Conservation (phyloP, 1,284 basidiomycete genomes). For the Austroboletus niveus region DNA sequence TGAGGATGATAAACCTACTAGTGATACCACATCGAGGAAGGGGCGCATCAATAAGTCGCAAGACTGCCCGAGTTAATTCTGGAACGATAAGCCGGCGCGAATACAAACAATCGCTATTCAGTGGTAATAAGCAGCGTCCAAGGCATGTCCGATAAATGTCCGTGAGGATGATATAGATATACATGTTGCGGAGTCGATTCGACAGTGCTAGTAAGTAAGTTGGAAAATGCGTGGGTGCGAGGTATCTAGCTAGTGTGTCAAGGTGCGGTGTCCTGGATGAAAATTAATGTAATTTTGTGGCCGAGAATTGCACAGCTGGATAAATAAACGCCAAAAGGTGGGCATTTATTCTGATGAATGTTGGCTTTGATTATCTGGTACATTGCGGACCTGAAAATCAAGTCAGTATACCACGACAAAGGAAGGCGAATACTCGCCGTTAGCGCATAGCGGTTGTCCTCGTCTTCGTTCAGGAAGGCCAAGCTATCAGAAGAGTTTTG, state of each 20-base stretch:
- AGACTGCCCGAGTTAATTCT: constrained; percentile 6
- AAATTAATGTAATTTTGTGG: constrained; percentile 5
- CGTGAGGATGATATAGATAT: constrained; percentile 14
- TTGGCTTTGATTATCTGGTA: constrained; percentile 42
- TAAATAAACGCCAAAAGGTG: constrained; percentile 8
- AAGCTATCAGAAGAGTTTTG: constrained; percentile 36
- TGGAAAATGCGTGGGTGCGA: constrained; percentile 5
- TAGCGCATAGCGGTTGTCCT: constrained; percentile 57
- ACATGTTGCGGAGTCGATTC: constrained; percentile 9
- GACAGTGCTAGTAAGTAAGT: constrained; percentile 10
- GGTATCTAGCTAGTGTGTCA: constrained; percentile 20
- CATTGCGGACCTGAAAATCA: constrained; percentile 45
- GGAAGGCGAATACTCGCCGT: constrained; percentile 40
- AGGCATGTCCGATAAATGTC: constrained; percentile 6
- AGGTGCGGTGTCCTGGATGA: constrained; percentile 4
- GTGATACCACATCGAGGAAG: neutral
- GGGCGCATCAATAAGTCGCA: neutral
- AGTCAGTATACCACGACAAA: constrained; percentile 10
- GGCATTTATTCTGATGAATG: constrained; percentile 33
- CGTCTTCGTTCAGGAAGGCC: constrained; percentile 50
- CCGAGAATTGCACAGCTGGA: constrained; percentile 4
- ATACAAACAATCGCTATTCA: neutral
- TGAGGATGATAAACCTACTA: neutral
- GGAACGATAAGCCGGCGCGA: constrained; percentile 11
- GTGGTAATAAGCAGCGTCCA: neutral